phyloP scores from a whole-genome alignment of 306 rosid species.

The Acmispon strigosus region DNA sequence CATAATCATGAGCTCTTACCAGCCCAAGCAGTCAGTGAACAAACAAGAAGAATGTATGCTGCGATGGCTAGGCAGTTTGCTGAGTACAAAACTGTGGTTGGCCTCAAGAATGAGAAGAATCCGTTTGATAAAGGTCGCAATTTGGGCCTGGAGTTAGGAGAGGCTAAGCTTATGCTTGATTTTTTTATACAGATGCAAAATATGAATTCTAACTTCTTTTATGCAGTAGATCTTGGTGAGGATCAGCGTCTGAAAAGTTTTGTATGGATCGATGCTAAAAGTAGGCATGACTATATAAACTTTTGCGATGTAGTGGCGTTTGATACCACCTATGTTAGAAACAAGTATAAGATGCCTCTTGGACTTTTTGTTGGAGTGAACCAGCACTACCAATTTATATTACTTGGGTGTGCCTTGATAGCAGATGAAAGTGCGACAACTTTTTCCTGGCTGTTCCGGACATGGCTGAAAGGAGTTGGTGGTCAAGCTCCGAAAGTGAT shows the following conservation, averaged over 20 bases:
- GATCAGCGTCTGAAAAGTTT: conserved; percentile 78
- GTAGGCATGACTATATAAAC: conserved; percentile 80
- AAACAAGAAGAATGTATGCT: conserved; percentile 96
- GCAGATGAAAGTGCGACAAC: conserved; percentile 78
- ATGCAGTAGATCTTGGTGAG: conserved; percentile 82
- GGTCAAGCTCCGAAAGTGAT: conserved; percentile 83
- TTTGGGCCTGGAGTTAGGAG: conserved; percentile 74
- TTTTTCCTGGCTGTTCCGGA: conserved; percentile 68
- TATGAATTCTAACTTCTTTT: conserved; percentile 78
- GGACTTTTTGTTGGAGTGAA: conserved; percentile 90
- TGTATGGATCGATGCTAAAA: conserved; percentile 94
- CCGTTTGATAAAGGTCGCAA: conserved; percentile 83
- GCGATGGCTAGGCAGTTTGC: conserved; percentile 99
- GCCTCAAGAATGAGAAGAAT: conserved; percentile 78
- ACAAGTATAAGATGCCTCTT: conserved; percentile 94
- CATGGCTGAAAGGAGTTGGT: conserved; percentile 90
- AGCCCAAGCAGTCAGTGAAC: conserved; percentile 99
- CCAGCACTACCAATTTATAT: conserved; percentile 85
- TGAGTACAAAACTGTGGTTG: conserved; percentile 89
- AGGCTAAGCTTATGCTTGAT: conserved; percentile 66
- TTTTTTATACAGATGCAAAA: conserved; percentile 78
- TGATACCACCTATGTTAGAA: conserved; percentile 79
- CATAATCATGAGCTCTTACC: conserved; percentile 97
- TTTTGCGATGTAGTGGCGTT: conserved; percentile 84
- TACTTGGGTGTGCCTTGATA: conserved; percentile 93